Conservation (phyloP, 192 early-diverging fungal species). For the Mortierella antarctica region DNA sequence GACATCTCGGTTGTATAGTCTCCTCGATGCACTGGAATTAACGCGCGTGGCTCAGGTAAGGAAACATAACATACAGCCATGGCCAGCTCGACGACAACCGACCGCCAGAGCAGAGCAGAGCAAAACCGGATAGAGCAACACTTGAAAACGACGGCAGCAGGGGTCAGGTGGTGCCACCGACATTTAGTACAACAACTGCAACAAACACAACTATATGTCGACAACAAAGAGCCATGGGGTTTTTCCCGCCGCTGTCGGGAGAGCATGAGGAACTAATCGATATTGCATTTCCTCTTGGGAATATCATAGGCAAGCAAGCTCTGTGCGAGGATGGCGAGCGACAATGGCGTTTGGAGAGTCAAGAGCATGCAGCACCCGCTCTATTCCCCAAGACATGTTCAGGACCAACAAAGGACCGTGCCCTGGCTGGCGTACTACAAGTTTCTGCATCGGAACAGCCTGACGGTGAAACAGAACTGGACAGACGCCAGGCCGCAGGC, state of each 20-base stretch:
- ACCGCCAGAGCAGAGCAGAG: no score
- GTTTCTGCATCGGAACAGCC: constrained; percentile 22
- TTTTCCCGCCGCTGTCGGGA: no score
- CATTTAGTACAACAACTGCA: no score
- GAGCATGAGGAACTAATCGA: no score
- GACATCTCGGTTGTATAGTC: constrained; percentile 4
- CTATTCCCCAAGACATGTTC: constrained; percentile 13
- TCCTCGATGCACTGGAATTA: constrained; percentile 33
- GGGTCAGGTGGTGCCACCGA: no score
- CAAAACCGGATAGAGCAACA: no score
- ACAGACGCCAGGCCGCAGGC: constrained; percentile 29
- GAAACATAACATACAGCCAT: not conserved
- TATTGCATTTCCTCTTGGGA: no score
- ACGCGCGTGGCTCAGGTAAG: constrained; percentile 48
- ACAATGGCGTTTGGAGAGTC: constrained; percentile 40
- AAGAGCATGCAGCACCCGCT: constrained; percentile 39
- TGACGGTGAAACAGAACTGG: constrained; percentile 29
- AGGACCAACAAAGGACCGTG: constrained; percentile 3
- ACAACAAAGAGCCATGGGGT: no score
- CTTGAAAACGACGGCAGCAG: no score
- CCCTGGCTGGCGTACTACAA: constrained; percentile 35
- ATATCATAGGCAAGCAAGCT: constrained; percentile 13
- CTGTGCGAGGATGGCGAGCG: constrained; percentile 16
- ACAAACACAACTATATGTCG: no score
- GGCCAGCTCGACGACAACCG: no score